phyloP scores from a whole-genome alignment of 345 rosid genomes.

The Luvunga scandens region DNA sequence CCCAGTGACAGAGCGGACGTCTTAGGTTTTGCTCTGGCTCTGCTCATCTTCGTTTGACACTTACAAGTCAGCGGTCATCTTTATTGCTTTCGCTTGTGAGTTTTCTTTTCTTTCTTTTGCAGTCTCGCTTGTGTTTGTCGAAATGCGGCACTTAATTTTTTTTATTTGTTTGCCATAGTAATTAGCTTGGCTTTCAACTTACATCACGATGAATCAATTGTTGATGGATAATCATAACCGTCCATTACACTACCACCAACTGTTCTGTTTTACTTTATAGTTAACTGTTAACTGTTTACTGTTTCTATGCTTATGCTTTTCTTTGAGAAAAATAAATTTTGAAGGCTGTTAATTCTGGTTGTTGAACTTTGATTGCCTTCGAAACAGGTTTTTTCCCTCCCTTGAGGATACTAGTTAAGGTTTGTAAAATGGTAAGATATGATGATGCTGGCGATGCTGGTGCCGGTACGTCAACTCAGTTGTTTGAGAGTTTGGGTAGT shows the following conservation, averaged over 20 bases:
- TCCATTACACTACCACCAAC: too few relatives aligned
- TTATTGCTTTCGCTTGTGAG: neutral
- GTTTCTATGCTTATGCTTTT: neutral
- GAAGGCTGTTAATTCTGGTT: neutral
- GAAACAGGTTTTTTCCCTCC: slow-evolving; percentile 15
- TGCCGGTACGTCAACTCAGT: slow-evolving; percentile 3
- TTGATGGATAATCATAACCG: neutral
- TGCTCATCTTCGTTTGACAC: neutral
- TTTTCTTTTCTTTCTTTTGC: neutral
- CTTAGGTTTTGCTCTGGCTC: neutral
- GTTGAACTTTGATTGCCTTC: neutral
- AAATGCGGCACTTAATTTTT: neutral
- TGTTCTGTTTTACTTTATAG: too few relatives aligned
- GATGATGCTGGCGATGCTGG: slow-evolving; percentile 3
- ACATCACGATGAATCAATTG: neutral
- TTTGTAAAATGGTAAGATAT: slow-evolving; percentile 16
- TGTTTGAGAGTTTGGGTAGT: slow-evolving; percentile 22
- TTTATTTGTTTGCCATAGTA: too few relatives aligned
- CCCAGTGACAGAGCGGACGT: too few relatives aligned
- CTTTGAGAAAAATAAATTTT: neutral
- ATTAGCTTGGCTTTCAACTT: neutral
- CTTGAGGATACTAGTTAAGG: neutral
- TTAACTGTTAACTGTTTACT: neutral
- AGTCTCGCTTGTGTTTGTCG: neutral
- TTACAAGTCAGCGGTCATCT: neutral